Conservation (phyloP, 2,329 filamentous ascomycete species). For the Phyllosticta paracitricarpa region DNA sequence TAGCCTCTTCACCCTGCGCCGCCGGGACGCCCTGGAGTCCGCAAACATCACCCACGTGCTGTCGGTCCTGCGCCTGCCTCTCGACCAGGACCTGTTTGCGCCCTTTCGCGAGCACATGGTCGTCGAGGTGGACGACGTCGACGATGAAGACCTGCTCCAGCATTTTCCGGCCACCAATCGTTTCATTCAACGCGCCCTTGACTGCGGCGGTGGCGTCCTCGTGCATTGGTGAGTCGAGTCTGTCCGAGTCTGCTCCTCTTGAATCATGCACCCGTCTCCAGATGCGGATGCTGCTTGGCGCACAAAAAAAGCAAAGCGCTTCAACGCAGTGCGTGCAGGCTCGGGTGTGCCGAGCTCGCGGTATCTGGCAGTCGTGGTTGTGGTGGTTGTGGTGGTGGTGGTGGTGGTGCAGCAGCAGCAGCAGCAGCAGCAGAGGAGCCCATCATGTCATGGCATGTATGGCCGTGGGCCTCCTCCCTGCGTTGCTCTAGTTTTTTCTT, state of each 20-base stretch:
- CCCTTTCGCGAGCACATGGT: slow-evolving; percentile 57
- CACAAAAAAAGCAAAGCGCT: not conserved
- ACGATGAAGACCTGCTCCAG: slow-evolving; percentile 76
- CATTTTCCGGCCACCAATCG: slow-evolving; percentile 68
- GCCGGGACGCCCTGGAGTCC: slow-evolving; percentile 57
- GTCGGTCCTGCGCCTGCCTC: slow-evolving; percentile 62
- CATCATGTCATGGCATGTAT: too few species aligned
- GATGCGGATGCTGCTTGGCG: slow-evolving; percentile 2
- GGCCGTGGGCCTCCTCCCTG: not conserved
- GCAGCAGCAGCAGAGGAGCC: too few species aligned
- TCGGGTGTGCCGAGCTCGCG: not conserved
- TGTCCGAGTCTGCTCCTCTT: not conserved
- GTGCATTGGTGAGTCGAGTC: slow-evolving; percentile 56
- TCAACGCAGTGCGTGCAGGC: not conserved
- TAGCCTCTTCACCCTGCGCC: slow-evolving; percentile 71
- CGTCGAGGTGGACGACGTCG: slow-evolving; percentile 82
- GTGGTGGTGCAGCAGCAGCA: not conserved
- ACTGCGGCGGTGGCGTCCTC: slow-evolving; percentile 50
- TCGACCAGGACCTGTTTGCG: slow-evolving; percentile 47
- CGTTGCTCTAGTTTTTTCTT: not conserved
- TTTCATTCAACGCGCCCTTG: slow-evolving; percentile 73
- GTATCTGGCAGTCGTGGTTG: not conserved
- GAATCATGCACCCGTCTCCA: slow-evolving; percentile 4
- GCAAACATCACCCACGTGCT: slow-evolving; percentile 81
- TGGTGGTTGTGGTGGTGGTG: not conserved